Base-by-base conservation (phyloP, 2,329 filamentous ascomycete species). In the Paramyrothecium roridum region DNA sequence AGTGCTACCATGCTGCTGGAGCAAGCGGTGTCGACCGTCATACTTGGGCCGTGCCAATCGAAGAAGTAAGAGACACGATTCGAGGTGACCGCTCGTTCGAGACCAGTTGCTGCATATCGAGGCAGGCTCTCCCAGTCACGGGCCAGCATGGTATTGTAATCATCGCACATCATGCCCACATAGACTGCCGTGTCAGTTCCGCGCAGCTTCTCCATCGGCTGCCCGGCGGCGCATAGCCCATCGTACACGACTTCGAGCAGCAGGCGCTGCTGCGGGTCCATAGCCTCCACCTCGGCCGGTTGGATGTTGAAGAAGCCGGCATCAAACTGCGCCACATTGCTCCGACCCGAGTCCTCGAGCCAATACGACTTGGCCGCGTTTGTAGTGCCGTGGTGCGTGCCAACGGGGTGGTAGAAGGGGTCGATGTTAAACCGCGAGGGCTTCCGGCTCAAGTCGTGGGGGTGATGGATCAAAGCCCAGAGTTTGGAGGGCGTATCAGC, bases 221-320 rank as follows among this genome's bases (percentile, higher is more conserved):
- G 46, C 20, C 73, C 74, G 1, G 67, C 69, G 11, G 61, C 63
- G 23, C 71, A 71, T 1, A 82, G 55, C 1, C 73, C 70, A 54
- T 78, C 74, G 50, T 73, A 76, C 6, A 67, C 66, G 0, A 73
- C 67, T 50, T 78, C 73, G 3, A 76, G 66, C 16, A 74, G 59
- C 26, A 72, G 65, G 2, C 76, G 66, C 55, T 77, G 74, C 57
- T 77, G 74, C 0, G 75, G 76, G 47, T 78, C 75, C 54, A 76
- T 67, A 10, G 61, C 64, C 46, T 64, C 62, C 17, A 70, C 71
- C 55, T 78, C 75, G n/a, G 65, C 59, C 1, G 68, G 65, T 0
- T 63, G 67, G 30, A 77, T 72, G 40, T 66, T 64, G 61, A 77
- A 78, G 58, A 77, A 74, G 1, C 57, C 53, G 7, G 68, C 40